Evolutionary conservation across 192 early-diverging fungal genomes (phyloP).

Genomic region (Backusella parvicylindrica): DNA sequence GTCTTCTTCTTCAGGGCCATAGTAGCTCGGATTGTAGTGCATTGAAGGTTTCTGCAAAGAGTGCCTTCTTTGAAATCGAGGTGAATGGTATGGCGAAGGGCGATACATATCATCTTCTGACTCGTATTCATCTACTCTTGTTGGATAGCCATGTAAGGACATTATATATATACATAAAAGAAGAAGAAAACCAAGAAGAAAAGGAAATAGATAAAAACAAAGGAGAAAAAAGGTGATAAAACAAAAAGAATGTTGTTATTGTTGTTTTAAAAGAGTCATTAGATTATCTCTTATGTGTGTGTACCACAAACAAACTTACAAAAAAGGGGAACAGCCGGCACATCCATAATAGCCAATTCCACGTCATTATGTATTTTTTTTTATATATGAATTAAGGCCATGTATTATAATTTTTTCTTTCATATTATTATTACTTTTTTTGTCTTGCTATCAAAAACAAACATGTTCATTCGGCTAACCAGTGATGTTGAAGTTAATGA

Average conservation of each 20-base stretch:
- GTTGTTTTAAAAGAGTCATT: conserved; percentile 4
- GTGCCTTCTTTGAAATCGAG: not conserved
- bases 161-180: not conserved
- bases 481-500: not conserved
- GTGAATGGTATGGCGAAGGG: not conserved
- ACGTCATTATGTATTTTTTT: not conserved
- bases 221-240: not conserved
- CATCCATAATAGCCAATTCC: not conserved
- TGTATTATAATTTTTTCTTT: not conserved
- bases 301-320: not conserved
- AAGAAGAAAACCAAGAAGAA: not conserved
- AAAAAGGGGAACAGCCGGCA: not conserved
- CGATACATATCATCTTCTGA: not conserved
- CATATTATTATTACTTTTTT: not conserved
- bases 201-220: not conserved
- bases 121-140: not conserved
- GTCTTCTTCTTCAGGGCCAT: not conserved
- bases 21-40: not conserved
- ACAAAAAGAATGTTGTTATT: conserved; percentile 7
- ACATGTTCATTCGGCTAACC: not conserved
- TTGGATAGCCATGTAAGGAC: not conserved
- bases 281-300: not conserved
- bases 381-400: not conserved
- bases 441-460: not conserved
- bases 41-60: not conserved